Evolutionary conservation across 1,284 basidiomycete genomes (phyloP).

Genomic region (Marasmius oreades): DNA sequence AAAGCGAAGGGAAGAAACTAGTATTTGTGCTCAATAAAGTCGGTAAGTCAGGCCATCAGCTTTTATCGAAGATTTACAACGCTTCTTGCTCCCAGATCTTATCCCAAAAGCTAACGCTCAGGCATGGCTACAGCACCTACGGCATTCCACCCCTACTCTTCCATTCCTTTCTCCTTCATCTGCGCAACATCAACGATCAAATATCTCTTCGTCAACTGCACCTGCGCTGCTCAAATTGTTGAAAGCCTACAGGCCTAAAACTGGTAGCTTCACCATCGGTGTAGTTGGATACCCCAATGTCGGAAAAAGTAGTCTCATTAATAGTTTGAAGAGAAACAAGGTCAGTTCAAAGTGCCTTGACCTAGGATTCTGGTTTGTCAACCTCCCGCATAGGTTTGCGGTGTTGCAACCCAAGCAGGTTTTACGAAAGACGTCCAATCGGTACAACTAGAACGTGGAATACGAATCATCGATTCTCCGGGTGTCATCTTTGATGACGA

Average conservation of each 20-base stretch:
- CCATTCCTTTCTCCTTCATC: conserved; percentile 91
- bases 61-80: conserved; percentile 1
- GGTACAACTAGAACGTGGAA: conserved; percentile 88
- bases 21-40: conserved; percentile 93
- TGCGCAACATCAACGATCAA: conserved; percentile 78
- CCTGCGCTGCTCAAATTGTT: conserved; percentile 83
- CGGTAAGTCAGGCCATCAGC: conserved; percentile 48
- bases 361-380: conserved; percentile 35
- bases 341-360: conserved; percentile 44
- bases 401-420: conserved; percentile 93
- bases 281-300: conserved; percentile 98
- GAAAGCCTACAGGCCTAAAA: conserved; percentile 85
- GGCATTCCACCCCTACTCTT: conserved; percentile 89
- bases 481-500: conserved; percentile 91
- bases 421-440: conserved; percentile 96
- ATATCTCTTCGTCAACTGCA: conserved; percentile 75
- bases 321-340: conserved; percentile 88
- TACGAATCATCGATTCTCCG: conserved; percentile 84
- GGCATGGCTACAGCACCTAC: conserved; percentile 86
- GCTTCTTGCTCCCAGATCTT: conserved; percentile 56
- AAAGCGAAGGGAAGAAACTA: conserved; percentile 83
- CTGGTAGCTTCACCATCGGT: conserved; percentile 82
- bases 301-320: conserved; percentile 94
- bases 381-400: conserved; percentile 60
- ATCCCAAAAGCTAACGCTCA: conserved; percentile 89